Conservation (phyloP, 1,139 yeast genomes). For the Meyerozyma smithsonii region DNA sequence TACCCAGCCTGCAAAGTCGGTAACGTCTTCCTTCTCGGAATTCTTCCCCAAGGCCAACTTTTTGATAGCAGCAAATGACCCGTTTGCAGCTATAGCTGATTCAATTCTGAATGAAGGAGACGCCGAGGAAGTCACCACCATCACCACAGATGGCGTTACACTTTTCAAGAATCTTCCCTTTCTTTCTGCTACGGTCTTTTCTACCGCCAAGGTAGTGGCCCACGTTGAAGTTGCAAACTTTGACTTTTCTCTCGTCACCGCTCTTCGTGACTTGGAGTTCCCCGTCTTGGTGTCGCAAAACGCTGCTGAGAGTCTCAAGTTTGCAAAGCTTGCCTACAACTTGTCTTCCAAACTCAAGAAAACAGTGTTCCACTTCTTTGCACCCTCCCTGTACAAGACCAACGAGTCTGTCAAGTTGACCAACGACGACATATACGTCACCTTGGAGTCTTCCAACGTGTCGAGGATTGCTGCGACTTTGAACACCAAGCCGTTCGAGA, state of each 20-base stretch:
- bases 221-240: conserved; percentile 53
- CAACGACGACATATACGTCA: conserved; percentile 15
- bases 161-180: conserved; percentile 52
- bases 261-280: conserved; percentile 65
- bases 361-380: conserved; percentile 69
- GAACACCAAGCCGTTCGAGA: conserved; percentile 25
- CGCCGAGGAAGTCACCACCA: conserved; percentile 37
- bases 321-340: conserved; percentile 54
- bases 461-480: conserved; percentile 25
- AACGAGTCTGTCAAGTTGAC: conserved; percentile 13
- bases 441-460: conserved; percentile 14
- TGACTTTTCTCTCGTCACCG: conserved; percentile 64
- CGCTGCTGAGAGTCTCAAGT: conserved; percentile 46
- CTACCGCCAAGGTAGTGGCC: conserved; percentile 45
- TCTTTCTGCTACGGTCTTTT: conserved; percentile 40
- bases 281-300: conserved; percentile 63
- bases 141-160: conserved; percentile 50
- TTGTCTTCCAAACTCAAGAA: conserved; percentile 43
- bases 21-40: conserved; percentile 27
- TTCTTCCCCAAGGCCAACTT: conserved; percentile 21
- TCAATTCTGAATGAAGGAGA: conserved; percentile 15
- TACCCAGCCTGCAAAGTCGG: conserved; percentile 47
- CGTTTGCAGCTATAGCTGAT: conserved; percentile 41
- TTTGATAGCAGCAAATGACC: conserved; percentile 49
- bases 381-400: conserved; percentile 22